Conservation (phyloP, 1,284 basidiomycete genomes). For the Inonotus hispidus region DNA sequence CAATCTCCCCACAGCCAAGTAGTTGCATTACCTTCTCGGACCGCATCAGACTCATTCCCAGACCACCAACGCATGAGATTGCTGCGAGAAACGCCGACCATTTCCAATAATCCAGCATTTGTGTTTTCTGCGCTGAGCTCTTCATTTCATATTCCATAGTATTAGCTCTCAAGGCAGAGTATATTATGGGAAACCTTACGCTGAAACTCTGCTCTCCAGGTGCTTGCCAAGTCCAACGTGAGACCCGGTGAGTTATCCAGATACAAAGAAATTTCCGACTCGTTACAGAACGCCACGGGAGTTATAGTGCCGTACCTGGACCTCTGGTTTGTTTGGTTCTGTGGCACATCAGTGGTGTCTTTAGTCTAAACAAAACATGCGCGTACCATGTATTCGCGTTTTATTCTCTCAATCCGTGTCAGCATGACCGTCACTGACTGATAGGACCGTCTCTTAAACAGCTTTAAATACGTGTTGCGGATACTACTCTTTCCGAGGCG, state of each 20-base stretch:
- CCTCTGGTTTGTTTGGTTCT: no score
- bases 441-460: not conserved
- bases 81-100: no score
- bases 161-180: no score
- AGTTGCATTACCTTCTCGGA: no score
- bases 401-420: not conserved
- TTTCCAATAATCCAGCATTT: no score
- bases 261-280: not conserved
- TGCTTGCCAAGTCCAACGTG: not conserved
- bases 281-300: not conserved
- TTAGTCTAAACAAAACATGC: no score
- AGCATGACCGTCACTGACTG: not conserved
- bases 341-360: no score
- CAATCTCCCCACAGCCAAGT: no score
- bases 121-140: no score
- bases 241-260: not conserved
- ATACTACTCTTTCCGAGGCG: not conserved
- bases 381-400: not conserved
- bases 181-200: not conserved
- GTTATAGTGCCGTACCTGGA: not conserved
- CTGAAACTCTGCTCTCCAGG: not conserved
- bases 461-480: not conserved
- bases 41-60: no score
- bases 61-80: no score
- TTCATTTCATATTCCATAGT: no score